phyloP scores from a whole-genome alignment of 768 basidiomycete genomes.

The Pisolithus microcarpus region DNA sequence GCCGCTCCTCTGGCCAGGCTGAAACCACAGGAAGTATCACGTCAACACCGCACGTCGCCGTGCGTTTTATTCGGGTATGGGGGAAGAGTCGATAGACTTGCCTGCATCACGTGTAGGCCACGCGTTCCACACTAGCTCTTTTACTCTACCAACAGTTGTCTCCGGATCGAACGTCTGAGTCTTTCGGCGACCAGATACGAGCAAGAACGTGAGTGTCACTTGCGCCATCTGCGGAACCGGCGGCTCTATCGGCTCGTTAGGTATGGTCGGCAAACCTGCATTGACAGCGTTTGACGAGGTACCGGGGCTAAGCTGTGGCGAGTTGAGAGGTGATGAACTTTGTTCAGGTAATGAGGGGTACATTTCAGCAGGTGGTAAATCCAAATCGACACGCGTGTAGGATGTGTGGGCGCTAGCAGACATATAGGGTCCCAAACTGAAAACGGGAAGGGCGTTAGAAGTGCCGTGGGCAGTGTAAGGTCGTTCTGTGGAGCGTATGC shows the following conservation, averaged over 20 bases:
- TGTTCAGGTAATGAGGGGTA: conserved; percentile 21
- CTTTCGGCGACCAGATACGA: conserved; percentile 60
- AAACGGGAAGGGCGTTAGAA: neutral
- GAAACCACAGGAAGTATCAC: conserved; percentile 8
- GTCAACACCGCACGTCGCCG: conserved; percentile 1
- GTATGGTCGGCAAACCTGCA: conserved; percentile 1
- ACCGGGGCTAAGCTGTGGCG: conserved; percentile 1
- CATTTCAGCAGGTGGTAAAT: conserved; percentile 14
- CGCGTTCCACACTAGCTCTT: conserved; percentile 78
- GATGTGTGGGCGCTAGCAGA: conserved; percentile 47
- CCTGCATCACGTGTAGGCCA: conserved; percentile 56
- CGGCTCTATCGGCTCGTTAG: conserved; percentile 3
- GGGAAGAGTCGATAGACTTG: conserved; percentile 24
- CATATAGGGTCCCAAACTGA: conserved; percentile 16
- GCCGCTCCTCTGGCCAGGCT: conserved; percentile 78
- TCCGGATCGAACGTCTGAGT: conserved; percentile 72
- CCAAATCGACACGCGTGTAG: conserved; percentile 43
- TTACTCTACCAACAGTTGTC: conserved; percentile 68
- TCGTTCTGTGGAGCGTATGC: conserved; percentile 10
- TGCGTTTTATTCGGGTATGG: neutral
- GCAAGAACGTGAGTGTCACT: conserved; percentile 61
- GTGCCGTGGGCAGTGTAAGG: conserved; percentile 14
- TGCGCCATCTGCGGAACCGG: conserved; percentile 54
- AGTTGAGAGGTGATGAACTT: conserved; percentile 9
- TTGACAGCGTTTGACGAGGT: neutral